Evolutionary conservation across 2,329 filamentous ascomycete species (phyloP).

Genomic region (Dactylellina cionopaga): DNA sequence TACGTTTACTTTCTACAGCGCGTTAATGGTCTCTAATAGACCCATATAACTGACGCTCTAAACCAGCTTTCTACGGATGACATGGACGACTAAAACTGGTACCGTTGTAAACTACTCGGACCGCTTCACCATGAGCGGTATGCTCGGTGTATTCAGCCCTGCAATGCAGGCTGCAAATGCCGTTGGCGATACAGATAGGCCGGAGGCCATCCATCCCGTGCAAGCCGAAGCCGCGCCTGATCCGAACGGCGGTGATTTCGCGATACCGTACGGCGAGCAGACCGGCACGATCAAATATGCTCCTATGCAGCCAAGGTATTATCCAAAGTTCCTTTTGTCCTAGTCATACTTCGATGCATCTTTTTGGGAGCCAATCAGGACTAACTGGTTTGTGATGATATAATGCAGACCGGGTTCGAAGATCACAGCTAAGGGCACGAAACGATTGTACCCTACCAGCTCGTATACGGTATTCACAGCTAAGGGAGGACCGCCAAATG

Average conservation of each 20-base stretch:
- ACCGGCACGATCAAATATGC: constrained; percentile 61
- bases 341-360: not conserved
- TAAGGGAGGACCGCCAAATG: constrained; percentile 57
- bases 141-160: constrained; percentile 70
- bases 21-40: not conserved
- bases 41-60: not conserved
- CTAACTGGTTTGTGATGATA: too few relatives aligned
- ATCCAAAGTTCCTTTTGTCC: not conserved
- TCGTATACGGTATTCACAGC: constrained; percentile 59
- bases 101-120: constrained; percentile 70
- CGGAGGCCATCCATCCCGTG: constrained; percentile 35
- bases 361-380: not conserved
- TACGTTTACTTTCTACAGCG: constrained; percentile 49
- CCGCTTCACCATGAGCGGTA: constrained; percentile 72
- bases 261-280: constrained; percentile 59
- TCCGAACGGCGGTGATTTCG: constrained; percentile 54
- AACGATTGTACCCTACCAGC: constrained; percentile 60
- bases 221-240: constrained; percentile 10
- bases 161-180: constrained; percentile 60
- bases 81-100: constrained; percentile 61
- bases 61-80: constrained; percentile 41
- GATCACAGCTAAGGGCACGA: constrained; percentile 61
- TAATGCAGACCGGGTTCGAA: constrained; percentile 57
- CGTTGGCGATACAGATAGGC: constrained; percentile 59
- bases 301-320: constrained; percentile 60